These are phyloP conservation scores for Alternaria ethzedia DNA, from an alignment of 2,329 filamentous ascomycete genomes.

Conservation along the genomic window DNA sequence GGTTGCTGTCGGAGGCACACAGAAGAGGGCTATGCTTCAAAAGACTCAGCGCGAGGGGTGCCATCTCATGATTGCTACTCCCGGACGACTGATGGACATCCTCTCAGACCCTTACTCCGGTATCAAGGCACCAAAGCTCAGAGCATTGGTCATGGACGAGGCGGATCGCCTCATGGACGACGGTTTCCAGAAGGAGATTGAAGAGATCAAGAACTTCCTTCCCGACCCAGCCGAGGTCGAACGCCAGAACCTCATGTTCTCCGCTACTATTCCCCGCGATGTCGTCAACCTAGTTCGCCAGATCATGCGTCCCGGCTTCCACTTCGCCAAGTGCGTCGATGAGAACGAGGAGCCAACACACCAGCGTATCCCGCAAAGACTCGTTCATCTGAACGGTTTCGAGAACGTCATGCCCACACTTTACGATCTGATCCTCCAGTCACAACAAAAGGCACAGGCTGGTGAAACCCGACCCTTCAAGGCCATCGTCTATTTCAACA, in stretches of 20 bases:
- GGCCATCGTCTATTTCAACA: constrained; percentile 91
- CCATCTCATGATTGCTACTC: constrained; percentile 88
- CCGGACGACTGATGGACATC: constrained; percentile 84
- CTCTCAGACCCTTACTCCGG: constrained; percentile 69
- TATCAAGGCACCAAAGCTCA: constrained; percentile 68
- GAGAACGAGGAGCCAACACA: constrained; percentile 86
- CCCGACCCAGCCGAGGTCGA: constrained; percentile 68
- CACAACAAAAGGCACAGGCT: constrained; percentile 56
- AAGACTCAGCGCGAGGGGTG: constrained; percentile 77
- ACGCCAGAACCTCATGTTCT: constrained; percentile 93
- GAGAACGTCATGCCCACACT: constrained; percentile 79
- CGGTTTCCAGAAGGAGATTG: constrained; percentile 58
- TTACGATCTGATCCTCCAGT: constrained; percentile 74
- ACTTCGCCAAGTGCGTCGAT: constrained; percentile 87
- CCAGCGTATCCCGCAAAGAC: constrained; percentile 79
- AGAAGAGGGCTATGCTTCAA: constrained; percentile 71
- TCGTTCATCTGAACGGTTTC: constrained; percentile 70
- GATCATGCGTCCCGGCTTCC: constrained; percentile 82
- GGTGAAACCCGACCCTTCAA: constrained; percentile 74
- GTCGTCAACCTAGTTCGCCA: constrained; percentile 79
- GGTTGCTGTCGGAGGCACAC: constrained; percentile 90
- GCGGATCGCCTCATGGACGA: constrained; percentile 71
- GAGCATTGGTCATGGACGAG: constrained; percentile 68
- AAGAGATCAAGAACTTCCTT: constrained; percentile 58
- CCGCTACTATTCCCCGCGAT: constrained; percentile 85